phyloP scores from a whole-genome alignment of 331 rosid species.

The Cydonia oblonga region DNA sequence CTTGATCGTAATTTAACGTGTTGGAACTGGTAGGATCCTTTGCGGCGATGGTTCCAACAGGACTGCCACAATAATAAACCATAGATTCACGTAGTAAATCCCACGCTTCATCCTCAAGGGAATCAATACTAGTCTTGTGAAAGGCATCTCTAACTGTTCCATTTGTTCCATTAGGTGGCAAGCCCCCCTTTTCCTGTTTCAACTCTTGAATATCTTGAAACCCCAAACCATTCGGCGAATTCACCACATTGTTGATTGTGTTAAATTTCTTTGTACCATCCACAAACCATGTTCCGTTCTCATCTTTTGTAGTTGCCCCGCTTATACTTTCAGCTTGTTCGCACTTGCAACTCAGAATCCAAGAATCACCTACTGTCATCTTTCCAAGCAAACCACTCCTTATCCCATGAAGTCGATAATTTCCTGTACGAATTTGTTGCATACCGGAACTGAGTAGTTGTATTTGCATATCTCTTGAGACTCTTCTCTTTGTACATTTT shows the following conservation, averaged over 20 bases:
- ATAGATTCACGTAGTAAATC: conserved; percentile 60
- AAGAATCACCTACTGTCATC: background rate
- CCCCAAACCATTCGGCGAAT: conserved; percentile 24
- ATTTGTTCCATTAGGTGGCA: conserved; percentile 32
- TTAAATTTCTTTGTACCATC: conserved; percentile 31
- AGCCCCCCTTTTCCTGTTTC: conserved; percentile 36
- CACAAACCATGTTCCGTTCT: conserved; percentile 37
- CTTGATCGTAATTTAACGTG: conserved; percentile 74
- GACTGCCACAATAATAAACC: conserved; percentile 64
- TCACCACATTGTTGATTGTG: conserved; percentile 19
- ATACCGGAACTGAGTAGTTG: conserved; percentile 18
- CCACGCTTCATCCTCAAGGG: conserved; percentile 82
- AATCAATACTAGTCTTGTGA: conserved; percentile 20
- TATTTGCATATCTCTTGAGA: conserved; percentile 19
- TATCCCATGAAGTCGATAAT: conserved; percentile 16
- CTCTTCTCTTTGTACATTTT: conserved; percentile 31
- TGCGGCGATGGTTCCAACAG: conserved; percentile 83
- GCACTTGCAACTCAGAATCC: conserved; percentile 48
- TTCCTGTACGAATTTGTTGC: conserved; percentile 14
- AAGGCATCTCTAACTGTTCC: conserved; percentile 30
- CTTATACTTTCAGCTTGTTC: conserved; percentile 37
- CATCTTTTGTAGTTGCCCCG: conserved; percentile 32
- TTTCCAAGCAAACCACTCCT: conserved; percentile 15
- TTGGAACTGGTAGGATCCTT: conserved; percentile 58
- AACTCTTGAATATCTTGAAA: conserved; percentile 42